phyloP scores from a whole-genome alignment of 352 stramenopile genomes.

The Peronospora belbahrii region DNA sequence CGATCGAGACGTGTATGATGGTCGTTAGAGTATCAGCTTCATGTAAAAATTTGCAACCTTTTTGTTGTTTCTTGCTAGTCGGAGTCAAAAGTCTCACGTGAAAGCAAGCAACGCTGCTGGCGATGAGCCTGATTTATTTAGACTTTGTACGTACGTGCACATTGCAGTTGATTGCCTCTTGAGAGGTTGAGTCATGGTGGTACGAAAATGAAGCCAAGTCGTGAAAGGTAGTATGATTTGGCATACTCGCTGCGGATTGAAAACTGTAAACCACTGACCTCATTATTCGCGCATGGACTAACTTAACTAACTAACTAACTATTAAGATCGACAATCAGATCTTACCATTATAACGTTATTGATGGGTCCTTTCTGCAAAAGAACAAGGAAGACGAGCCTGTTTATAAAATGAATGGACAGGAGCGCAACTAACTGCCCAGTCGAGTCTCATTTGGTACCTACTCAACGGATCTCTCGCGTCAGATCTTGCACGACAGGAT shows the following conservation, averaged over 20 bases:
- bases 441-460: background rate
- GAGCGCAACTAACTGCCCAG: background rate
- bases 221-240: background rate
- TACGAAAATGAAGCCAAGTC: background rate
- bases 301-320: no score
- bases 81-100: slow-evolving; percentile 5
- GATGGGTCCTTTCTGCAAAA: slow-evolving; percentile 6
- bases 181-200: background rate
- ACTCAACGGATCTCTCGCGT: background rate
- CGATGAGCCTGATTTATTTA: slow-evolving; percentile 12
- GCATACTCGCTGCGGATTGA: background rate
- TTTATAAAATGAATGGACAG: slow-evolving; percentile 13
- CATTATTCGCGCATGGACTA: background rate
- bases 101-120: slow-evolving; percentile 4
- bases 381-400: slow-evolving; percentile 14
- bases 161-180: background rate
- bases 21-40: background rate
- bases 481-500: background rate
- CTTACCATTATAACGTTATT: no score
- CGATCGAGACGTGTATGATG: background rate
- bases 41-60: no score
- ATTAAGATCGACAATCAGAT: no score
- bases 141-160: background rate
- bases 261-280: background rate
- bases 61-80: slow-evolving; percentile 5